Conservation (phyloP, 1,139 yeast genomes). For the Pneumocystis oryctolagi region DNA sequence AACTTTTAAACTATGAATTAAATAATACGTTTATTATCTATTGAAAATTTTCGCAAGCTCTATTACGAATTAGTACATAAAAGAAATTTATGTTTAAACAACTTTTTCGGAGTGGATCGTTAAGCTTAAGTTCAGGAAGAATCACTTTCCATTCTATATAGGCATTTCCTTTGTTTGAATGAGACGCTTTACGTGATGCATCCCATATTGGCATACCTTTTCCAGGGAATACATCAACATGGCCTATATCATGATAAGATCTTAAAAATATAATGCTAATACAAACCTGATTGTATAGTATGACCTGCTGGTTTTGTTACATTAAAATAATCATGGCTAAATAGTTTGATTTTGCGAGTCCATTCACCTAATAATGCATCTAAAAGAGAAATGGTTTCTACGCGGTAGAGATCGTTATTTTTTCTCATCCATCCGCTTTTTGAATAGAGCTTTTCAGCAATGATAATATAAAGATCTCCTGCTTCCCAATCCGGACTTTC, state of each 20-base stretch:
- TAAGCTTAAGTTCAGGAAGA: constrained; percentile 2
- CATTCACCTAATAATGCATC: constrained; percentile 73
- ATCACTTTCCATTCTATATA: constrained; percentile 4
- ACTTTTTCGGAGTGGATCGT: constrained; percentile 33
- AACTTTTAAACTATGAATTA: not conserved
- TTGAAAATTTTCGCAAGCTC: not conserved
- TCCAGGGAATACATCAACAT: constrained; percentile 52
- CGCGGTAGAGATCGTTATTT: constrained; percentile 57
- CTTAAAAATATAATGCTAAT: not conserved
- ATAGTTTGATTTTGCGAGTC: constrained; percentile 48
- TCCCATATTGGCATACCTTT: constrained; percentile 69
- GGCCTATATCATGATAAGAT: constrained; percentile 17
- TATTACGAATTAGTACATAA: not conserved
- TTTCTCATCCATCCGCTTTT: constrained; percentile 80
- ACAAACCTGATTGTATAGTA: constrained; percentile 38
- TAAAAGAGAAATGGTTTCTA: constrained; percentile 54
- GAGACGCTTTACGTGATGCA: not conserved
- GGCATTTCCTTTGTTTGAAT: not conserved
- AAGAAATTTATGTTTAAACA: not conserved
- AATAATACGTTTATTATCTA: not conserved
- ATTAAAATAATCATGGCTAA: constrained; percentile 43
- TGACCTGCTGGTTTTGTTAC: constrained; percentile 39
- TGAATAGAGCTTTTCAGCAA: constrained; percentile 31
- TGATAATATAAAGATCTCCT: constrained; percentile 56
- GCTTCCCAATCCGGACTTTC: constrained; percentile 65